Base-by-base conservation (phyloP, 1,284 basidiomycete species). In the Afroboletus lepidellus region DNA sequence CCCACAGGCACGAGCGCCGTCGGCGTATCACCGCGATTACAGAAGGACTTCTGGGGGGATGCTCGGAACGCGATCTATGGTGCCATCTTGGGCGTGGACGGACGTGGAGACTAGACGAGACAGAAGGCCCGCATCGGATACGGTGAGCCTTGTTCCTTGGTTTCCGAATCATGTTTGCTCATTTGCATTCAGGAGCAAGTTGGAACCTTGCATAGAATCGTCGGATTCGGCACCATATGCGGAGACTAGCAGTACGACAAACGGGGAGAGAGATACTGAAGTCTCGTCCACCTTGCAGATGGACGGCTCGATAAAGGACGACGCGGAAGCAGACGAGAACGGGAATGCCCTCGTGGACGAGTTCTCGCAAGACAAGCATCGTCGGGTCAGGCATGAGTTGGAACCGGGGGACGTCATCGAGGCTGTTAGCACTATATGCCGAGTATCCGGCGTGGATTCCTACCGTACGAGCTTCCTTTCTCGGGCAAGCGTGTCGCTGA, bases 351-450 rank as follows among this genome's bases (percentile, higher is more conserved):
- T 89, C 27, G 77, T 78, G 2, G 89, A 92, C 56, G 88, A 90
- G 33, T 77, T 90, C 32, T 71, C 78, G 1, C 89, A 92, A 41
- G 90, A 91, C 65, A 91, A 90, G 55, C 83, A 88, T 62, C 76
- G 89, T 50, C 74, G 88, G 65, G 78, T 91, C 32, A 77, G 93
- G 66, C 87, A 96, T 74, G 85, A 93, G 67, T 77, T 98, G 21
- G 90, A 95, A 63, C 83, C 88, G 13, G 92, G 92, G 4, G 95
- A 98, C 66, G 80, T 93, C 3, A 93, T 98, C 36, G 92, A 96
- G 60, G 91, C 90, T n/a, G 88, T 93, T 2, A 80, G 79, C 55
- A 95, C 92, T 21, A 90, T 94, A 43, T 88, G 90, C 8, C 81
- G 92, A 15, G 85, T 95, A 48, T 84, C 84, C 27, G 93, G 92